A percentile compares a stretch with the other conserved stretches of the same genome.
These are phyloP conservation scores for Pythium biforme DNA, from an alignment of 352 stramenopile species.

Conservation along the genomic window DNA sequence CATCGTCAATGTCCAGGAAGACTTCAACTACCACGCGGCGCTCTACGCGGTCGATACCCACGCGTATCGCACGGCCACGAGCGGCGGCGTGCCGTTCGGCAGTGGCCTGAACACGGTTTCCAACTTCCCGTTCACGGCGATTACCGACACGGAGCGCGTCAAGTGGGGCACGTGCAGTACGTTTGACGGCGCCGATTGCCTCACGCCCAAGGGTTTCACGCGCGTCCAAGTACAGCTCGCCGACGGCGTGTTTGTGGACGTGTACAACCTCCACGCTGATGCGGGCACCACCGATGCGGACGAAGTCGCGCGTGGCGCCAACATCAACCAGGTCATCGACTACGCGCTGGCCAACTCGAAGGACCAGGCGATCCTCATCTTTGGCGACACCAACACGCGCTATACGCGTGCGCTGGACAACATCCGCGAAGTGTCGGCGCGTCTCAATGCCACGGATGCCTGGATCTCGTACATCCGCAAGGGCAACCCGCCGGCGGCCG, in stretches of 20 bases:
- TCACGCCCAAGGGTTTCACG: conserved; percentile 64
- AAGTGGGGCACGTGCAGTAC: conserved; percentile 53
- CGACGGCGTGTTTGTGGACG: conserved; percentile 38
- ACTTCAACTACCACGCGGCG: conserved; percentile 25
- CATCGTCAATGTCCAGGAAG: conserved; percentile 26
- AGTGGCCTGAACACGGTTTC: conserved; percentile 50
- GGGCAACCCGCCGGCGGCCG: conserved; percentile 30
- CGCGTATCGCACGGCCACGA: conserved; percentile 41
- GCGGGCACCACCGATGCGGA: conserved; percentile 34
- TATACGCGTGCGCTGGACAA: conserved; percentile 47
- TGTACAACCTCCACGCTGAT: conserved; percentile 58
- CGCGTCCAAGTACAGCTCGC: conserved; percentile 41
- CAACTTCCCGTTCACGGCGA: conserved; percentile 39
- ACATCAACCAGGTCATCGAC: conserved; percentile 47
- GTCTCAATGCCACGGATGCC: conserved; percentile 38
- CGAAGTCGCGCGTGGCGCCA: conserved; percentile 32
- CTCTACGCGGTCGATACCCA: conserved; percentile 42
- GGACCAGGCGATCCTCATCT: conserved; percentile 46
- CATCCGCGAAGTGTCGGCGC: conserved; percentile 30
- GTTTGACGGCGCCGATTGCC: conserved; percentile 45
- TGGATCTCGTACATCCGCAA: conserved; percentile 46
- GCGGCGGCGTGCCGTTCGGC: conserved; percentile 31
- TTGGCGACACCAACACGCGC: conserved; percentile 55
- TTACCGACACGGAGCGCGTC: conserved; percentile 35
- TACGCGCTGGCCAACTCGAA: conserved; percentile 42